Percentiles rank a stretch among this genome's conserved stretches.
Conservation (phyloP, 768 basidiomycete genomes). For the Phylloporus sp. region DNA sequence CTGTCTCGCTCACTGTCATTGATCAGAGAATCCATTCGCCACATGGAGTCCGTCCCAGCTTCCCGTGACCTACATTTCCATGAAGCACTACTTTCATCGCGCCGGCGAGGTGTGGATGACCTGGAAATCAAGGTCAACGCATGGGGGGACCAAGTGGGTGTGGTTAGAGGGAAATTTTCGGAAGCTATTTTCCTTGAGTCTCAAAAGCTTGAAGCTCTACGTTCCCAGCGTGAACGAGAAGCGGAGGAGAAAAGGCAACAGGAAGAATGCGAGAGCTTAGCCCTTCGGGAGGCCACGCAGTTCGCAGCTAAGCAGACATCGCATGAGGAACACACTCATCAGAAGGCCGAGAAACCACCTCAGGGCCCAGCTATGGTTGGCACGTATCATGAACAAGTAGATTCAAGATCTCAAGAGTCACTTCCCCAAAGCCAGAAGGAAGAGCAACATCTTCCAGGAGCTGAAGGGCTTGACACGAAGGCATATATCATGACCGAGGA, state of each 20-base stretch:
- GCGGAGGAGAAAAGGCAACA: constrained; percentile 19
- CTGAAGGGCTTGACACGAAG: constrained; percentile 3
- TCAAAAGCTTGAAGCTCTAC: constrained; percentile 38
- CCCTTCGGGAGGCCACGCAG: constrained; percentile 33
- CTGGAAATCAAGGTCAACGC: constrained; percentile 43
- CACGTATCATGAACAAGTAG: constrained; percentile 17
- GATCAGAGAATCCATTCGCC: constrained; percentile 51
- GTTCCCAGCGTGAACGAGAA: constrained; percentile 28
- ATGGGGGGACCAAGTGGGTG: constrained; percentile 41
- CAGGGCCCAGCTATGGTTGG: constrained; percentile 21
- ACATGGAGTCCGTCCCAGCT: constrained; percentile 49
- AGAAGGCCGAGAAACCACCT: constrained; percentile 1
- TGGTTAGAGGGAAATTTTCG: constrained; percentile 36
- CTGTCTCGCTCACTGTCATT: constrained; percentile 49
- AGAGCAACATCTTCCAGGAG: constrained; percentile 2
- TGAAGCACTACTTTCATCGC: constrained; percentile 45
- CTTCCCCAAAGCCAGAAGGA: neutral
- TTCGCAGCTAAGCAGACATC: constrained; percentile 25
- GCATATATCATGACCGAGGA: neutral
- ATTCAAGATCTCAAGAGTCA: constrained; percentile 3
- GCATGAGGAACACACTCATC: constrained; percentile 22
- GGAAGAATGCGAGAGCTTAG: constrained; percentile 24
- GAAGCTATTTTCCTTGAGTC: constrained; percentile 40
- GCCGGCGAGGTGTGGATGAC: constrained; percentile 49
- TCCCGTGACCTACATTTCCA: constrained; percentile 42